These are phyloP conservation scores for Bolboschoenus planiculmis DNA, from an alignment of 176 grass and related monocot species.

Conservation along the genomic window DNA sequence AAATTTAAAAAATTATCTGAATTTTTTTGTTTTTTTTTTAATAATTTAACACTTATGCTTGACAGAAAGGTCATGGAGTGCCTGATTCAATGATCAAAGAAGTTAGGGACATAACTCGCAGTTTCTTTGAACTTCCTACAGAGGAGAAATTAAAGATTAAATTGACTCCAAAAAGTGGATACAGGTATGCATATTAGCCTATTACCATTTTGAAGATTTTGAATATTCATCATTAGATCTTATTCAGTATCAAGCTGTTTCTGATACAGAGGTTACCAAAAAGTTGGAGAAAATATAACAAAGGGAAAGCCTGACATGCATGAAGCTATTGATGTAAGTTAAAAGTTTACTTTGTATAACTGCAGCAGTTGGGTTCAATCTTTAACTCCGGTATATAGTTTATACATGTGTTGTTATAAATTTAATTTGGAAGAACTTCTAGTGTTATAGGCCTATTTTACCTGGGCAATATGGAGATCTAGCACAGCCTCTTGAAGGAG, in stretches of 20 bases:
- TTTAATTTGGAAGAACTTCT: constrained; percentile 7
- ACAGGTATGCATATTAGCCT: constrained; percentile 36
- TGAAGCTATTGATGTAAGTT: constrained; percentile 93
- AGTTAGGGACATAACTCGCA: constrained; percentile 53
- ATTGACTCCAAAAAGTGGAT: constrained; percentile 66
- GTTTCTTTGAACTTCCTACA: constrained; percentile 67
- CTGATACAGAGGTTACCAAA: constrained; percentile 69
- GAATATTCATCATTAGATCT: not conserved
- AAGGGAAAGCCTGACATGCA: constrained; percentile 95
- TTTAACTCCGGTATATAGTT: not conserved
- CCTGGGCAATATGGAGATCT: constrained; percentile 60
- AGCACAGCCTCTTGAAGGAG: constrained; percentile 72
- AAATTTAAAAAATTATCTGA: not conserved
- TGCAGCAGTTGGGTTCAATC: not conserved
- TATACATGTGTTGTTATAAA: not conserved
- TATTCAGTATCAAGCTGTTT: not conserved
- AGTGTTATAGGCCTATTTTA: constrained; percentile 68
- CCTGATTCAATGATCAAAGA: constrained; percentile 55
- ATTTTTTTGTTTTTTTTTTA: not conserved
- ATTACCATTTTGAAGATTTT: not conserved
- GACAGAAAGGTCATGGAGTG: constrained; percentile 83
- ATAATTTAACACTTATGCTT: not conserved
- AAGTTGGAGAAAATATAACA: constrained; percentile 74
- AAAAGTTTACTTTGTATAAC: not conserved
- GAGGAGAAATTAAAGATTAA: constrained; percentile 94